A percentile compares a stretch with the other conserved stretches of the same genome.
These are phyloP conservation scores for Kwoniella dendrophila DNA, from an alignment of 768 basidiomycete genomes.

Conservation along the genomic window DNA sequence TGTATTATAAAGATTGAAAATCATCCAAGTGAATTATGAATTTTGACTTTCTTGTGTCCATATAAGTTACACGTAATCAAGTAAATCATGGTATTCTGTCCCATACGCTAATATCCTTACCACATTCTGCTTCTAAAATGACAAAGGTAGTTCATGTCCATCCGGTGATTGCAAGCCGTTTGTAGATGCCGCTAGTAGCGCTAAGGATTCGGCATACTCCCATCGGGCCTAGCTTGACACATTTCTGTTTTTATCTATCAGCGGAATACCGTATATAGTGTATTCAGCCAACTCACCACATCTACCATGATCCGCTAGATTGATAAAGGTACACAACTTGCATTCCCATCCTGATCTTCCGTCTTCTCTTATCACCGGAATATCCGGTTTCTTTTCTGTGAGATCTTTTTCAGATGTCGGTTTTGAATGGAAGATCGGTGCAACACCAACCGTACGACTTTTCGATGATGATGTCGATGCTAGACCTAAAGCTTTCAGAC, in stretches of 20 bases:
- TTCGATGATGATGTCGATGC: background rate
- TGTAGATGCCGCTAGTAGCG: too few relatives aligned
- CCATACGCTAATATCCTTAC: too few relatives aligned
- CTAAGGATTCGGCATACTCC: conserved; percentile 28
- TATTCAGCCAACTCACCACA: conserved; percentile 7
- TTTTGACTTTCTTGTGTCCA: too few relatives aligned
- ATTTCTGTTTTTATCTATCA: conserved; percentile 33
- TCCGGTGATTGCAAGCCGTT: too few relatives aligned
- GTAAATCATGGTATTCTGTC: too few relatives aligned
- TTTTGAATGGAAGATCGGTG: background rate
- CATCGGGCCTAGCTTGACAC: conserved; percentile 42
- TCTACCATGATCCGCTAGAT: conserved; percentile 11
- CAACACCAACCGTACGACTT: background rate
- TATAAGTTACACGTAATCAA: too few relatives aligned
- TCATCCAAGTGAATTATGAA: too few relatives aligned
- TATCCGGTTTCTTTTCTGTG: background rate
- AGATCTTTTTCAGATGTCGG: background rate
- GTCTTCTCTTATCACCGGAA: background rate
- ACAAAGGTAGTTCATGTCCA: too few relatives aligned
- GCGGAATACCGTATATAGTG: background rate
- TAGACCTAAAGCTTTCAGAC: conserved; percentile 6
- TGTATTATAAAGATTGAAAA: too few relatives aligned
- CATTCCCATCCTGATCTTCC: conserved; percentile 36
- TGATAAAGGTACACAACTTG: conserved; percentile 33
- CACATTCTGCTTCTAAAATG: too few relatives aligned